A percentile compares a stretch with the other conserved stretches of the same genome.
Conservation (phyloP, 176 grass and related monocot genomes). For the maize (Zea mays) region DNA sequence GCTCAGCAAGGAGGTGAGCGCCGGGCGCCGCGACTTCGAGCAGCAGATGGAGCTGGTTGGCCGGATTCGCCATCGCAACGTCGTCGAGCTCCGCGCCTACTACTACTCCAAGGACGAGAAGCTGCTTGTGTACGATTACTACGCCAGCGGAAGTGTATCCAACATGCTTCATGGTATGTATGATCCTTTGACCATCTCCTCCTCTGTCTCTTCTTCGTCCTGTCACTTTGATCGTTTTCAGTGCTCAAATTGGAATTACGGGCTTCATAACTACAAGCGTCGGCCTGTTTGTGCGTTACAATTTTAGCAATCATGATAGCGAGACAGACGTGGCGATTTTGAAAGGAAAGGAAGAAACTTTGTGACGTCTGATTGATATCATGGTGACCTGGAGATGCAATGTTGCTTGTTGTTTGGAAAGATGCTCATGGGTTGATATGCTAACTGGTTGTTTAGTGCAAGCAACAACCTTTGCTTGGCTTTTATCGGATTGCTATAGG, state of each 20-base stretch:
- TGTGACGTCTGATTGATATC: background rate
- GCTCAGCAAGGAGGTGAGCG: slow-evolving; percentile 74
- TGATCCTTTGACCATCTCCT: background rate
- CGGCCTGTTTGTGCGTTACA: background rate
- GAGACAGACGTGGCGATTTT: background rate
- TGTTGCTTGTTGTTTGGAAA: slow-evolving; percentile 34
- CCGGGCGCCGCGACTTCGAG: slow-evolving; percentile 81
- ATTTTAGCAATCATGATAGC: background rate
- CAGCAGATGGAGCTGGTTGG: slow-evolving; percentile 94
- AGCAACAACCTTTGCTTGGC: slow-evolving; percentile 8
- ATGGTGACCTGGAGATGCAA: slow-evolving; percentile 3
- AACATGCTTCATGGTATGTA: slow-evolving; percentile 96
- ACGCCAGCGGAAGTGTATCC: slow-evolving; percentile 73
- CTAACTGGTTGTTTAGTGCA: slow-evolving; percentile 9
- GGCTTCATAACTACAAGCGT: background rate
- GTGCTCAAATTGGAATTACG: slow-evolving; percentile 4
- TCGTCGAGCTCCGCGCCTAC: slow-evolving; percentile 80
- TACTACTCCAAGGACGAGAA: slow-evolving; percentile 99
- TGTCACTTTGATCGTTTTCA: background rate
- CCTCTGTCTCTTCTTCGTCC: too few relatives aligned
- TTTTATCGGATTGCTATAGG: slow-evolving; percentile 1
- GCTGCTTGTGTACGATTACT: slow-evolving; percentile 83
- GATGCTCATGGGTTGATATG: background rate
- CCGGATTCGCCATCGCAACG: slow-evolving; percentile 68
- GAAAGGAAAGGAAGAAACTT: background rate